These are phyloP conservation scores for Wickerhamomyces chambardii DNA, from an alignment of 805 yeast genomes.

Conservation along the genomic window DNA sequence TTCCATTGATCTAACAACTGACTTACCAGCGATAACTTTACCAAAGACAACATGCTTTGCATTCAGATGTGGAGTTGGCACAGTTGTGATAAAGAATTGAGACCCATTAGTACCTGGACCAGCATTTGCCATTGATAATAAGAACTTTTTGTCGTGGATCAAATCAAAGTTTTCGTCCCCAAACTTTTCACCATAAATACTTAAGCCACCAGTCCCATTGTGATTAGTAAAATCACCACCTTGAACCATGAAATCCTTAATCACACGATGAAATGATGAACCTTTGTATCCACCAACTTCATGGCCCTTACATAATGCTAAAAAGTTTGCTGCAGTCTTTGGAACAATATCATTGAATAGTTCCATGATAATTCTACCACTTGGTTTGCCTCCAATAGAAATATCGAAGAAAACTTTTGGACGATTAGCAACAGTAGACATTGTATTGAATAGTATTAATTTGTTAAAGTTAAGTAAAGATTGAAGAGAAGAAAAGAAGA, in stretches of 20 bases:
- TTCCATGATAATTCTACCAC: slow-evolving; percentile 77
- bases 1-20: slow-evolving; percentile 73
- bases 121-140: slow-evolving; percentile 94
- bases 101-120: slow-evolving; percentile 96
- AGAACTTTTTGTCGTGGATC: slow-evolving; percentile 76
- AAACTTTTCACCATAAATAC: slow-evolving; percentile 76
- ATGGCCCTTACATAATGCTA: slow-evolving; percentile 85
- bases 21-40: slow-evolving; percentile 73
- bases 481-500: too few species aligned
- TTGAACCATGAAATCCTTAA: slow-evolving; percentile 84
- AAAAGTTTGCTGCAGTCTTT: slow-evolving; percentile 83
- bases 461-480: too few species aligned
- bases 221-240: slow-evolving; percentile 86
- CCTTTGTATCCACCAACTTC: slow-evolving; percentile 74
- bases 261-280: slow-evolving; percentile 89
- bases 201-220: slow-evolving; percentile 75
- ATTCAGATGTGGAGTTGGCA: slow-evolving; percentile 87
- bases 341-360: slow-evolving; percentile 71
- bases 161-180: slow-evolving; percentile 83
- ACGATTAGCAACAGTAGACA: slow-evolving; percentile 10
- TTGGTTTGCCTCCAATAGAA: slow-evolving; percentile 55
- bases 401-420: slow-evolving; percentile 73
- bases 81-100: slow-evolving; percentile 91
- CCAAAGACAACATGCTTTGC: slow-evolving; percentile 98
- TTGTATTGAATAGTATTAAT: background rate